These are phyloP conservation scores for Dactylellina leptospora DNA, from an alignment of 2,329 filamentous ascomycete species.

Conservation along the genomic window DNA sequence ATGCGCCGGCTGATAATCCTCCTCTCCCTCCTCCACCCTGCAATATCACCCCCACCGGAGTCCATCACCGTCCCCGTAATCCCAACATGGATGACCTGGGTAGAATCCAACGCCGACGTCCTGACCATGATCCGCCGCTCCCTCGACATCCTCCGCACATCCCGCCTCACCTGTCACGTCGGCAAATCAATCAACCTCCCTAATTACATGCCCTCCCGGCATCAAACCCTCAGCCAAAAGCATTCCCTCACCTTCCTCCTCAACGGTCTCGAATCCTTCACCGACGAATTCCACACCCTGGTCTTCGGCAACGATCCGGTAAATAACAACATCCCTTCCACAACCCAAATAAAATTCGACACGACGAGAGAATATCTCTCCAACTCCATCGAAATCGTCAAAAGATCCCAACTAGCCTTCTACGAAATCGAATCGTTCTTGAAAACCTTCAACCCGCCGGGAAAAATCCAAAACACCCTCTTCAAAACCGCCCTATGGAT, in stretches of 20 bases:
- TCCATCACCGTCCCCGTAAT: background rate
- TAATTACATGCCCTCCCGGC: background rate
- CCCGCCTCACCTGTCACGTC: background rate
- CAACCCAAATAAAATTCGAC: background rate
- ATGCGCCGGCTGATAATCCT: no score
- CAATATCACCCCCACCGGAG: background rate
- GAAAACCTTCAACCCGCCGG: background rate
- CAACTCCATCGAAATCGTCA: background rate
- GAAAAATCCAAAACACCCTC: background rate
- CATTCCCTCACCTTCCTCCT: conserved; percentile 2
- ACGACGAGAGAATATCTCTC: background rate
- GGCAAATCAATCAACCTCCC: background rate
- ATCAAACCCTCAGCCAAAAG: background rate
- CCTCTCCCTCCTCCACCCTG: background rate
- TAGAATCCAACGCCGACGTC: background rate
- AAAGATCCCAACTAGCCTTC: no score
- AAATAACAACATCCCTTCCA: background rate
- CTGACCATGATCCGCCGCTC: background rate
- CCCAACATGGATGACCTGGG: conserved; percentile 1
- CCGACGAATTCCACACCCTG: background rate
- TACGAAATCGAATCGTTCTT: background rate
- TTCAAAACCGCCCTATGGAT: background rate
- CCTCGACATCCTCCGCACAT: background rate
- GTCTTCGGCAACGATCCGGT: background rate
- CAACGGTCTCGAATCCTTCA: background rate